Conservation (phyloP, 1,284 basidiomycete genomes). For the Peniophora sp. region DNA sequence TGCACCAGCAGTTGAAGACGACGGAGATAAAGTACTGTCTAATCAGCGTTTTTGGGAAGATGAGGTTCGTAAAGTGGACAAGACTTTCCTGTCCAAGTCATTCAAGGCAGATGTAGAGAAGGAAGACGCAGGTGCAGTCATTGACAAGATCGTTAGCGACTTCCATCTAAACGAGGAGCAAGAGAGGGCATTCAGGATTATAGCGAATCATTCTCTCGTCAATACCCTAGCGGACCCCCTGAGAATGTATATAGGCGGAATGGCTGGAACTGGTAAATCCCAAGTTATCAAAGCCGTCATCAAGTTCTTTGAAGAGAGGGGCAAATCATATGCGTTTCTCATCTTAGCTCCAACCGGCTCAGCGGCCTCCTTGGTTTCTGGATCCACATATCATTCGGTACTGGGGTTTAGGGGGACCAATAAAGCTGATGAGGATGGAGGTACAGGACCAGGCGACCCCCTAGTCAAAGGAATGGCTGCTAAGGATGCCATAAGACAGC, state of each 20-base stretch:
- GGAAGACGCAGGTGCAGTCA: not conserved
- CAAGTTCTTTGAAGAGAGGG: constrained; percentile 18
- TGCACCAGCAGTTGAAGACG: not conserved
- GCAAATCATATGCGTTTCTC: constrained; percentile 19
- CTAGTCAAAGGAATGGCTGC: too few species aligned
- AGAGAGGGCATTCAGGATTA: constrained; percentile 22
- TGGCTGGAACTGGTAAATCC: constrained; percentile 33
- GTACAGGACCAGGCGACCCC: not conserved
- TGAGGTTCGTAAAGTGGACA: not conserved
- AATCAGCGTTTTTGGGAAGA: not conserved
- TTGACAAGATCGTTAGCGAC: not conserved
- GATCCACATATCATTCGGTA: constrained; percentile 29
- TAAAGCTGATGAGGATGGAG: not conserved
- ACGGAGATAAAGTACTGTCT: not conserved
- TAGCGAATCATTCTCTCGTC: constrained; percentile 20
- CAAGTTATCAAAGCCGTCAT: constrained; percentile 30
- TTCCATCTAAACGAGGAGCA: constrained; percentile 24
- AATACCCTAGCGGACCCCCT: constrained; percentile 13
- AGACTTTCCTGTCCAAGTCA: not conserved
- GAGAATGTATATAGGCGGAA: constrained; percentile 28
- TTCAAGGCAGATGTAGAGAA: not conserved
- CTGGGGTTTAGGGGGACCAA: constrained; percentile 18
- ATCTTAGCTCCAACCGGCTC: constrained; percentile 29
- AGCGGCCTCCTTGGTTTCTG: constrained; percentile 26
- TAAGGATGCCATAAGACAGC: constrained; percentile 8